Conservation (phyloP, 345 rosid species). For the Citrus mangshanensis region DNA sequence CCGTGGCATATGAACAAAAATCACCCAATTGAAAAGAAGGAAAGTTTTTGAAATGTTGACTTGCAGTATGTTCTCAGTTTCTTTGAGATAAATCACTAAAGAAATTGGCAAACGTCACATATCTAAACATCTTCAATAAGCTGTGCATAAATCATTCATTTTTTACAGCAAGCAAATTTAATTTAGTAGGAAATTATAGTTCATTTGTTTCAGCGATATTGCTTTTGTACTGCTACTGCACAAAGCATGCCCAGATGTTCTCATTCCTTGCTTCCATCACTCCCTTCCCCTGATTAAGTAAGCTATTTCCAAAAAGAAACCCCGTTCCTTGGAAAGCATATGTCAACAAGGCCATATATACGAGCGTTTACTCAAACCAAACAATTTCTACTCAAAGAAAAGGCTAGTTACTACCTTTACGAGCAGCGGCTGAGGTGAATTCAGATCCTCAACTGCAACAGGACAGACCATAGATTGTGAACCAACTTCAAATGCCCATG, state of each 20-base stretch:
- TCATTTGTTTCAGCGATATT: not conserved
- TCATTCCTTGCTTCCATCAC: constrained; percentile 73
- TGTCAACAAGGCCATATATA: constrained; percentile 18
- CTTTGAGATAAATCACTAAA: not conserved
- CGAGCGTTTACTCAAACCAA: not conserved
- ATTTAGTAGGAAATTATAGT: not conserved
- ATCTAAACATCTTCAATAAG: too few species aligned
- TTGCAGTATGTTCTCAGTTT: too few species aligned
- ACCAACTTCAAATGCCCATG: constrained; percentile 95
- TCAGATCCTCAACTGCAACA: constrained; percentile 88
- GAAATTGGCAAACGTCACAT: not conserved
- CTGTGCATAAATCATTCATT: not conserved
- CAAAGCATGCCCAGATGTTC: constrained; percentile 82
- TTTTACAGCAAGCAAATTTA: too few species aligned
- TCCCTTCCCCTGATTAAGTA: constrained; percentile 83
- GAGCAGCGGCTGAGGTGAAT: constrained; percentile 79
- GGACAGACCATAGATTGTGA: constrained; percentile 86
- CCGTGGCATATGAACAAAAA: too few species aligned
- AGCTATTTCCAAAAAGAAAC: constrained; percentile 90
- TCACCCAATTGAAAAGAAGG: too few species aligned
- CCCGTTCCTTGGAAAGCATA: constrained; percentile 92
- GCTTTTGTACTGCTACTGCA: constrained; percentile 67
- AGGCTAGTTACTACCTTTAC: constrained; percentile 54
- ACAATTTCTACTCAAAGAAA: not conserved
- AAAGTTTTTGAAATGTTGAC: too few species aligned